phyloP scores from a whole-genome alignment of 371 early-diverging fungal species.

The Fennellomyces sp. region DNA sequence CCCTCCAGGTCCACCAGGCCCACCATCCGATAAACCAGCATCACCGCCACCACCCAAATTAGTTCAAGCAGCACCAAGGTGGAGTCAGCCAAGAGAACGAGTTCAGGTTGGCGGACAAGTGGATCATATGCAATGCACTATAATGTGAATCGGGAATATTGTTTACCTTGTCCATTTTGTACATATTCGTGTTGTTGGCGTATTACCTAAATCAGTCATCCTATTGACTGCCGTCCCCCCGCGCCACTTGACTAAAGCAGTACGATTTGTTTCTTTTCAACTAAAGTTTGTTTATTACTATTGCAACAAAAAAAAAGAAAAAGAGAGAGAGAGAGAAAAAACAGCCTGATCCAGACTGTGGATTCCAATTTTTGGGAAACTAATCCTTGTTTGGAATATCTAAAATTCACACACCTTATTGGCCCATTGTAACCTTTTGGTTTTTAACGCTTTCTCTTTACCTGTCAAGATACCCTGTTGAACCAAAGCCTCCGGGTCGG shows the following conservation, averaged over 20 bases:
- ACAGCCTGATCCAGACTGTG: neutral
- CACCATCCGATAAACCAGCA: neutral
- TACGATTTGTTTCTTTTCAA: neutral
- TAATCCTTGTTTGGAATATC: neutral
- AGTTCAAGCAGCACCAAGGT: conserved; percentile 4
- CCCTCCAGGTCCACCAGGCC: neutral
- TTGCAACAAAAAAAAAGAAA: neutral
- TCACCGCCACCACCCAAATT: conserved; percentile 1
- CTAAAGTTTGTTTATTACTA: neutral
- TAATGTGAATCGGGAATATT: neutral
- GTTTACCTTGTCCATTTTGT: neutral
- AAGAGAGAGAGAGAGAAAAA: neutral
- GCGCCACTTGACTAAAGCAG: neutral
- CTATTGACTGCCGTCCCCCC: neutral
- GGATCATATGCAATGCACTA: conserved; percentile 7
- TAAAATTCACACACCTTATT: neutral
- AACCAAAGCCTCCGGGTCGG: conserved; percentile 52
- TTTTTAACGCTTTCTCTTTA: neutral
- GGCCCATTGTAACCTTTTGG: neutral
- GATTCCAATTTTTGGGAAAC: neutral
- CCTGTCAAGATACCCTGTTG: conserved; percentile 61
- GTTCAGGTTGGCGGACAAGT: neutral
- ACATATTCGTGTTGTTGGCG: neutral
- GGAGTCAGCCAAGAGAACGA: conserved; percentile 9
- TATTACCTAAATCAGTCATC: neutral